Evolutionary conservation across 23 red algal genomes (phyloP).

Genomic region (Gracilaria domingensis): DNA sequence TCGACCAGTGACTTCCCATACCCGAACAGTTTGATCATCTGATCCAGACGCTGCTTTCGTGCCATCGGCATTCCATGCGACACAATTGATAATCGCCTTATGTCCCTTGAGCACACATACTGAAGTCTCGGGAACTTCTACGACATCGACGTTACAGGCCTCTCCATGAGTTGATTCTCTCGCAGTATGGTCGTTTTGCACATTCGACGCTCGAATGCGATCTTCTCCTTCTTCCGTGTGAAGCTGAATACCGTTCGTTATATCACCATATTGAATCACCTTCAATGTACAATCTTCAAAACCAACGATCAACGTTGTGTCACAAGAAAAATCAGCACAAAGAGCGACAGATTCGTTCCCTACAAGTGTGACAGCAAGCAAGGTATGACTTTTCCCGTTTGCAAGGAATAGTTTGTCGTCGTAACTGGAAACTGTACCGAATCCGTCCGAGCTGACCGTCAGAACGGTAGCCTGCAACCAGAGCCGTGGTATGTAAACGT

Average conservation of each 20-base stretch:
- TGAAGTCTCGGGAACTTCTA: background rate
- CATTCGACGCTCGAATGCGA: background rate
- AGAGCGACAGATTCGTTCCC: background rate
- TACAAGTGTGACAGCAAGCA: background rate
- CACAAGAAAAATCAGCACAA: background rate
- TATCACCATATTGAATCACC: background rate
- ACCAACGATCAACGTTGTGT: background rate
- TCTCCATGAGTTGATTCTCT: background rate
- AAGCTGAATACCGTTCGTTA: background rate
- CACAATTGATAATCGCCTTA: slow-evolving; percentile 54
- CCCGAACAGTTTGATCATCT: slow-evolving; percentile 59
- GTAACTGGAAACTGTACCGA: background rate
- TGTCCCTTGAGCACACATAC: slow-evolving; percentile 33
- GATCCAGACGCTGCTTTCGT: slow-evolving; percentile 57
- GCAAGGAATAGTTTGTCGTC: background rate
- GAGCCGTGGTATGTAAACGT: too few species aligned
- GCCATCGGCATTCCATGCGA: slow-evolving; percentile 51
- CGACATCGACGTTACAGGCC: background rate
- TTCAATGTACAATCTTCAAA: background rate
- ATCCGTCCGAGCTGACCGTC: background rate
- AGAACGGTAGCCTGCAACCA: background rate
- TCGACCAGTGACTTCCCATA: too few species aligned
- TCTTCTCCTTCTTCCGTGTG: background rate
- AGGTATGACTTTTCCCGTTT: background rate
- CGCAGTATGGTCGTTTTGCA: background rate